A percentile compares a stretch with the other conserved stretches of the same genome.
These are phyloP conservation scores for Puccinia coronata DNA, from an alignment of 1,284 basidiomycete species.

Conservation along the genomic window DNA sequence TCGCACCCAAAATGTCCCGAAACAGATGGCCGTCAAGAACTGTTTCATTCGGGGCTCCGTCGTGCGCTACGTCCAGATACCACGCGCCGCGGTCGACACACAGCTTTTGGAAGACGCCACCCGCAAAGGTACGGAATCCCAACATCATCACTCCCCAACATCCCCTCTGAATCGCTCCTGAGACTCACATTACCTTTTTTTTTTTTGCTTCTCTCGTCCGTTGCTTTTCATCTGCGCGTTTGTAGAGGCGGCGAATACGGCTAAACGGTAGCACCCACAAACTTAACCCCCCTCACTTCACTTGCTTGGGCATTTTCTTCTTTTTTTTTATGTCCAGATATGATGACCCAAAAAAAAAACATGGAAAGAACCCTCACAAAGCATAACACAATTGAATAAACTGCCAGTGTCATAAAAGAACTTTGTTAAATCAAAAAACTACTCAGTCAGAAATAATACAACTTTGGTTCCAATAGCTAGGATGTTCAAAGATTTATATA, in stretches of 20 bases:
- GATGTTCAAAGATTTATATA: no score
- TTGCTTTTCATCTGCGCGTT: not conserved
- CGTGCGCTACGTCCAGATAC: constrained; percentile 93
- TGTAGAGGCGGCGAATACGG: constrained; percentile 46
- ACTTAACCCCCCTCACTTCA: not conserved
- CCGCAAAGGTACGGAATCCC: constrained; percentile 67
- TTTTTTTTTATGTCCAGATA: not conserved
- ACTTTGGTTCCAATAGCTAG: no score
- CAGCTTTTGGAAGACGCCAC: constrained; percentile 96
- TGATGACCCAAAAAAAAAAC: no score
- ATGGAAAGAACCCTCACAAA: no score
- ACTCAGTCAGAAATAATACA: no score
- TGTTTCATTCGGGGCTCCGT: constrained; percentile 98
- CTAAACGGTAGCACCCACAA: constrained; percentile 22
- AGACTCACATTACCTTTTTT: not conserved
- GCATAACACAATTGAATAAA: no score
- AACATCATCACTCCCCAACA: not conserved
- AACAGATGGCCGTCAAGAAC: constrained; percentile 95
- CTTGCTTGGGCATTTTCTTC: no score
- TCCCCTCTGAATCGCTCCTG: not conserved
- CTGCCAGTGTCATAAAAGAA: no score
- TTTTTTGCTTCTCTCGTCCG: not conserved
- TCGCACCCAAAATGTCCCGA: not conserved
- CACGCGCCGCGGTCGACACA: constrained; percentile 89
- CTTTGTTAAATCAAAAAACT: no score